phyloP scores from a whole-genome alignment of 495 filamentous ascomycete genomes.

The Hamigera avellanea region DNA sequence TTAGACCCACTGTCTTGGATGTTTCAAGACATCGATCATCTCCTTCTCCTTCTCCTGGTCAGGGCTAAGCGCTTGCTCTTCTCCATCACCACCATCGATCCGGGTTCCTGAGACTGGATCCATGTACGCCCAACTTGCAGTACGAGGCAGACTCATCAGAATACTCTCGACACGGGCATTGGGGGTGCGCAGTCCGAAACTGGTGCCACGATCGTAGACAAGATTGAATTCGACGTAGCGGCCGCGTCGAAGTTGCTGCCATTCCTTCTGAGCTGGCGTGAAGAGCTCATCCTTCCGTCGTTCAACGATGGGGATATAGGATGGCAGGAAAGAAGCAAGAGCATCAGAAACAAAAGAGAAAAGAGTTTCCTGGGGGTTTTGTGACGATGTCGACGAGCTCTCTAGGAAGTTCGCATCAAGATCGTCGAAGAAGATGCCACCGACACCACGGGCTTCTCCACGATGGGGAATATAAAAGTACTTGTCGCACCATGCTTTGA shows the following conservation, averaged over 20 bases:
- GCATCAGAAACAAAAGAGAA: constrained; percentile 87
- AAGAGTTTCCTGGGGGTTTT: constrained; percentile 79
- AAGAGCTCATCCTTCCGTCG: constrained; percentile 85
- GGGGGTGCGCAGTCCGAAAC: constrained; percentile 88
- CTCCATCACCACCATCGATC: constrained; percentile 21
- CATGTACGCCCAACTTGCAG: constrained; percentile 94
- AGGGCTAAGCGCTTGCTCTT: constrained; percentile 27
- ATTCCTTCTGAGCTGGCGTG: constrained; percentile 74
- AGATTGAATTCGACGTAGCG: constrained; percentile 98
- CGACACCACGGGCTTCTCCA: constrained; percentile 76
- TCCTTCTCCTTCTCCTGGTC: constrained; percentile 46
- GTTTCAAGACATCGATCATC: constrained; percentile 70
- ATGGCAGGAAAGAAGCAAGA: constrained; percentile 77
- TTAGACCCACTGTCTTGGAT: constrained; percentile 86
- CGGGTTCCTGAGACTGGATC: constrained; percentile 44
- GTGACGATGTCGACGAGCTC: constrained; percentile 33
- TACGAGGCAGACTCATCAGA: constrained; percentile 89
- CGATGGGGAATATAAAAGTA: constrained; percentile 95
- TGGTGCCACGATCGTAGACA: constrained; percentile 91
- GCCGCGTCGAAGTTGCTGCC: constrained; percentile 90
- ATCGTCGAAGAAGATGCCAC: constrained; percentile 98
- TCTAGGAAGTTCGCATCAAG: constrained; percentile 57
- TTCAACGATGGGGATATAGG: constrained; percentile 81
- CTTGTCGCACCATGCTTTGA: constrained; percentile 97
- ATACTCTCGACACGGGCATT: constrained; percentile 91